Evolutionary conservation across 129 eudicot genomes (phyloP).

Genomic region (Artemisia argyi): DNA sequence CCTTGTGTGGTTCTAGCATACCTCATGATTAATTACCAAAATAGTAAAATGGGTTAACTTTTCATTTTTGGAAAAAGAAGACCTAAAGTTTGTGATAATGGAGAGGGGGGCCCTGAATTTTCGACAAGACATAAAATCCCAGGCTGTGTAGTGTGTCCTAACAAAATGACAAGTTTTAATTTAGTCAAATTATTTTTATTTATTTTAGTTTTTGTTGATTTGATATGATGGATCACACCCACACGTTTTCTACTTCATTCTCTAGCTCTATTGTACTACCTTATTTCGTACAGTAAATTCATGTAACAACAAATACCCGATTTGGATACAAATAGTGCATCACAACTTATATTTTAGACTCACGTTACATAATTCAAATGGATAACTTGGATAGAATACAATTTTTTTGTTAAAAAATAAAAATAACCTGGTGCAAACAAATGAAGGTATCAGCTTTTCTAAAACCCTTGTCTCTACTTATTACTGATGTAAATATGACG

Average conservation of each 20-base stretch:
- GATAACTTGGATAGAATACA: too few species aligned
- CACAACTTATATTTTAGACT: not conserved
- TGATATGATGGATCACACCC: conserved; percentile 40
- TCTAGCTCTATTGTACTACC: conserved; percentile 36
- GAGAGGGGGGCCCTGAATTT: conserved; percentile 25
- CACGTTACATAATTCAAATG: not conserved
- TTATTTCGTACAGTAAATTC: conserved; percentile 16
- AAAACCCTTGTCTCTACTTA: too few species aligned
- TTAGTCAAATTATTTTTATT: conserved; percentile 5
- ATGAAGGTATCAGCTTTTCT: too few species aligned
- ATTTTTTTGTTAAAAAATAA: too few species aligned
- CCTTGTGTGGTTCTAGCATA: too few species aligned
- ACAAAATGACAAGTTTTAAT: conserved; percentile 38
- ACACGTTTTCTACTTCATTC: conserved; percentile 43
- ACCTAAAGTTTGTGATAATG: conserved; percentile 26
- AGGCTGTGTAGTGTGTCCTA: conserved; percentile 49
- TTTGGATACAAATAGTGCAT: not conserved
- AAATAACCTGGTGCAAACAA: too few species aligned
- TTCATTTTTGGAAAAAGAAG: conserved; percentile 5
- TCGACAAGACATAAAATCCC: conserved; percentile 38
- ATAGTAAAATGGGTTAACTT: not conserved
- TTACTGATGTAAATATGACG: not conserved
- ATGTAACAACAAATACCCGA: conserved; percentile 12
- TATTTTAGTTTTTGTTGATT: too few species aligned
- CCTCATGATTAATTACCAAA: not conserved